These are phyloP conservation scores for Thielaviopsis punctulata DNA, from an alignment of 2,329 filamentous ascomycete genomes.

Conservation along the genomic window DNA sequence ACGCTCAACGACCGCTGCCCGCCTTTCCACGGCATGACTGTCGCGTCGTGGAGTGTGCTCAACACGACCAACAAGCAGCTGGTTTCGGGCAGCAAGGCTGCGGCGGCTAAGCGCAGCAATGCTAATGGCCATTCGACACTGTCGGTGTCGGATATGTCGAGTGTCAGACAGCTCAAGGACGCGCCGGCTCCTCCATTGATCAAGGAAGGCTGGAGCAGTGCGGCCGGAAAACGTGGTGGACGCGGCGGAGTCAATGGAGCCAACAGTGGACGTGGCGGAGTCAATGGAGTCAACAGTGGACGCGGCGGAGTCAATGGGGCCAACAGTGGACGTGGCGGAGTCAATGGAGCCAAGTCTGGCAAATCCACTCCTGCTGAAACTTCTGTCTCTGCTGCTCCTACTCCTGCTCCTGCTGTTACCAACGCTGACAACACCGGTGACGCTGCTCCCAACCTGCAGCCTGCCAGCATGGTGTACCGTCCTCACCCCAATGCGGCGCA, in stretches of 20 bases:
- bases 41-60: constrained; percentile 71
- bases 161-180: constrained; percentile 45
- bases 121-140: constrained; percentile 31
- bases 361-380: too few species aligned
- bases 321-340: constrained; percentile 16
- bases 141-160: constrained; percentile 36
- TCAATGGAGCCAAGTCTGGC: too few species aligned
- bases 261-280: constrained; percentile 16
- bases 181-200: constrained; percentile 37
- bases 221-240: constrained; percentile 4
- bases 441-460: background rate
- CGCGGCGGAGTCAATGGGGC: constrained; percentile 14
- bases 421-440: background rate
- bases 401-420: too few species aligned
- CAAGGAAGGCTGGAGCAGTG: constrained; percentile 34
- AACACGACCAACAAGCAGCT: constrained; percentile 76
- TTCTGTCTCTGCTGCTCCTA: too few species aligned
- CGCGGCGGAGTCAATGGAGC: constrained; percentile 10
- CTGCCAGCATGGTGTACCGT: constrained; percentile 11
- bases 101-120: constrained; percentile 16
- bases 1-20: constrained; percentile 80
- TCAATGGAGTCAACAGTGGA: constrained; percentile 16
- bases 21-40: constrained; percentile 84
- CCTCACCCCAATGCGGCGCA: constrained; percentile 9
- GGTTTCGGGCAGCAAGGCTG: constrained; percentile 46